A percentile compares a stretch with the other conserved stretches of the same genome.
phyloP scores from a whole-genome alignment of 768 basidiomycete species.

The Crassisporium funariophilum region DNA sequence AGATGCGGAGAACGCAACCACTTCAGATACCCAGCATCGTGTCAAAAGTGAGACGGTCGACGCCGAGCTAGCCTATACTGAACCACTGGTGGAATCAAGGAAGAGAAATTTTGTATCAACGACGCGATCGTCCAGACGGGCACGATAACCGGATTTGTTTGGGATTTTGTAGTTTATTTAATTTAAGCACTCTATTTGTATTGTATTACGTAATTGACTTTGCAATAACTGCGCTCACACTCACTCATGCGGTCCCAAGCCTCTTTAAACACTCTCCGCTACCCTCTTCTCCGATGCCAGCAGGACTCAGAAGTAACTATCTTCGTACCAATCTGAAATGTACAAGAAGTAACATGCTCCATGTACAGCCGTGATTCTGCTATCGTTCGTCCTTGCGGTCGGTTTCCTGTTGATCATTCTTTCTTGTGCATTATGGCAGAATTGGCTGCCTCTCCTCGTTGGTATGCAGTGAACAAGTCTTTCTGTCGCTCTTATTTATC shows the following conservation, averaged over 20 bases:
- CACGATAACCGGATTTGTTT: slow-evolving; percentile 21
- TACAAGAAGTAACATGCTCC: slow-evolving; percentile 1
- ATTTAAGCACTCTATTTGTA: neutral
- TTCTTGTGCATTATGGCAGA: slow-evolving; percentile 92
- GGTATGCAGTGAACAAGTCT: slow-evolving; percentile 55
- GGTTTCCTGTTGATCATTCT: slow-evolving; percentile 99
- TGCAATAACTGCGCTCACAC: too few species aligned
- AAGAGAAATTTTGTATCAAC: slow-evolving; percentile 42
- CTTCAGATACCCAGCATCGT: slow-evolving; percentile 1
- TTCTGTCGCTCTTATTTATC: slow-evolving; percentile 2
- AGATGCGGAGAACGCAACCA: neutral
- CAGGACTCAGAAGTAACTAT: slow-evolving; percentile 67
- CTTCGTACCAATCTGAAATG: neutral
- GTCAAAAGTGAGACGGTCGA: slow-evolving; percentile 30
- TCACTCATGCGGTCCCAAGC: too few species aligned
- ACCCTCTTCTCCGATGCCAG: slow-evolving; percentile 46
- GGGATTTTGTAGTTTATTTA: neutral
- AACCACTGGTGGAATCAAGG: slow-evolving; percentile 44
- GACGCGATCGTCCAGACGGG: slow-evolving; percentile 33
- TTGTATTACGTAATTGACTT: slow-evolving; percentile 14
- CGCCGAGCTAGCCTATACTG: slow-evolving; percentile 16
- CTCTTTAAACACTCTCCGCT: slow-evolving; percentile 5
- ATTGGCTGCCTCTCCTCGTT: slow-evolving; percentile 96
- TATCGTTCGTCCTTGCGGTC: slow-evolving; percentile 95
- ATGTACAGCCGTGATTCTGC: slow-evolving; percentile 83